Conservation (phyloP, 352 stramenopile species). For the Poterioochromonas sp. region DNA sequence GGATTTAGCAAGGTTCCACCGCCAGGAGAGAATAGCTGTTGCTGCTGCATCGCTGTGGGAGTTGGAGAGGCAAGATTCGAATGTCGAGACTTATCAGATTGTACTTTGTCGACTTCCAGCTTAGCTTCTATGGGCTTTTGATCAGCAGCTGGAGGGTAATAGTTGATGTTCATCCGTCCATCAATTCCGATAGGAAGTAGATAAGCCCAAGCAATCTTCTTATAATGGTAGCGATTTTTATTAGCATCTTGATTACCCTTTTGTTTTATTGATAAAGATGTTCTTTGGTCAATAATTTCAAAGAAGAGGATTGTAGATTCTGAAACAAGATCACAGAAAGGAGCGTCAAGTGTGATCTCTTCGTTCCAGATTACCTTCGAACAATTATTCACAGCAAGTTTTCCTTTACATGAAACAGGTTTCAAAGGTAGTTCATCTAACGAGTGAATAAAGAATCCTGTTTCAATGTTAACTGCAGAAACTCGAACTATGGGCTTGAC, state of each 20-base stretch:
- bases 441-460: background rate
- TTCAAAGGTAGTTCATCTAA: background rate
- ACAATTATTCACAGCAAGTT: background rate
- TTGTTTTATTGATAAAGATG: background rate
- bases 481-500: slow-evolving; percentile 9
- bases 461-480: background rate
- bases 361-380: background rate
- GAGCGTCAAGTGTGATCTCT: background rate
- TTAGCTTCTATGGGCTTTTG: background rate
- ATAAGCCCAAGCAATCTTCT: slow-evolving; percentile 24
- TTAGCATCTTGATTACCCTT: background rate
- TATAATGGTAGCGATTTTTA: background rate
- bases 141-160: too few relatives aligned
- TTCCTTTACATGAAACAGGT: background rate
- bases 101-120: background rate
- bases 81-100: background rate
- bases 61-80: background rate
- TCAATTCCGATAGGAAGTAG: slow-evolving; percentile 1
- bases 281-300: slow-evolving; percentile 19
- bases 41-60: background rate
- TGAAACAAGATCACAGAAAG: background rate
- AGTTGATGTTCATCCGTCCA: background rate
- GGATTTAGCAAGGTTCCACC: background rate
- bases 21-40: background rate
- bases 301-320: background rate